Conservation (phyloP, 495 filamentous ascomycete genomes). For the Daldinia decipiens region DNA sequence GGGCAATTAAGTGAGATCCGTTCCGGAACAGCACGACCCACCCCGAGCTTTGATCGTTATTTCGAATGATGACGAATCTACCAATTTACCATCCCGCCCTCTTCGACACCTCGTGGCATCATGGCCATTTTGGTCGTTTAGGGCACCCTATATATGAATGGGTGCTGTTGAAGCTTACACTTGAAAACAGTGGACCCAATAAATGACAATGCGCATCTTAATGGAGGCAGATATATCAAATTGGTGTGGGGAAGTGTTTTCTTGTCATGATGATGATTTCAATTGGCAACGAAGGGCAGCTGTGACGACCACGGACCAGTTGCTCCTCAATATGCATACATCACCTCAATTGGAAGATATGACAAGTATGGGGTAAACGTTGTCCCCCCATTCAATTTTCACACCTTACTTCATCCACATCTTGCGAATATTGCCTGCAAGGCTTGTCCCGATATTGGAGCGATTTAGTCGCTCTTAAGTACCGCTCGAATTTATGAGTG, state of each 20-base stretch:
- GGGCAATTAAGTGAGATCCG: constrained; percentile 39
- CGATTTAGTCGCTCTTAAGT: constrained; percentile 27
- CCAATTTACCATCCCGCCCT: constrained; percentile 20
- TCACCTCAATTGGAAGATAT: constrained; percentile 17
- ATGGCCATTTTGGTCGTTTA: constrained; percentile 6
- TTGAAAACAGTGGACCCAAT: constrained; percentile 18
- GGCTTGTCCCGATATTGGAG: constrained; percentile 22
- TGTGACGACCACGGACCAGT: constrained; percentile 18
- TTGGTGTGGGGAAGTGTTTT: constrained; percentile 22
- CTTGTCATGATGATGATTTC: constrained; percentile 28
- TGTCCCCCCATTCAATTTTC: constrained; percentile 24
- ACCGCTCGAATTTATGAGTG: constrained; percentile 20
- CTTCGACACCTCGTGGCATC: constrained; percentile 13
- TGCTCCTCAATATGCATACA: constrained; percentile 20
- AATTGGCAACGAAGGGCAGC: constrained; percentile 22
- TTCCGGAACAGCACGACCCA: constrained; percentile 14
- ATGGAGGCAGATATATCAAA: constrained; percentile 24
- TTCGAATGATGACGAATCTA: constrained; percentile 19
- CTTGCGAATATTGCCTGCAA: constrained; percentile 28
- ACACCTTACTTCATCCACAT: constrained; percentile 24
- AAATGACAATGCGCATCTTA: constrained; percentile 31
- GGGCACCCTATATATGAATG: constrained; percentile 18
- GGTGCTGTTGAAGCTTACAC: constrained; percentile 25
- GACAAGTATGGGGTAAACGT: constrained; percentile 19
- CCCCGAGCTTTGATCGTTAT: constrained; percentile 19